phyloP scores from a whole-genome alignment of 1,284 basidiomycete species.

The Singerocomus rubriflavus region DNA sequence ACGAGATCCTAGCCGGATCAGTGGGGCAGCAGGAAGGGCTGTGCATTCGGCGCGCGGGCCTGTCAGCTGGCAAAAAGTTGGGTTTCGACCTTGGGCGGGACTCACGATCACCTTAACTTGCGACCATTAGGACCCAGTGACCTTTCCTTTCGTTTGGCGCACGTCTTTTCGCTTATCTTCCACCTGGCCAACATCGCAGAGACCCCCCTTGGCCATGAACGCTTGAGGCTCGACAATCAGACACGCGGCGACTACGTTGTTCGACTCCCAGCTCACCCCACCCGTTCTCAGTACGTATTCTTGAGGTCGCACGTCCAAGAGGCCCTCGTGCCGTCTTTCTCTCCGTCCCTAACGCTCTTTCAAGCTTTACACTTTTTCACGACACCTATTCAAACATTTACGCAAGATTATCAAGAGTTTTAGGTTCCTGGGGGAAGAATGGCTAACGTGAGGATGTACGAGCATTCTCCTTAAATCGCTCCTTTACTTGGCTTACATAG shows the following conservation, averaged over 20 bases:
- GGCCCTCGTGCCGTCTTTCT: not conserved
- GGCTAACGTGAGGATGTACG: conserved; percentile 33
- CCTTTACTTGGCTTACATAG: conserved; percentile 2
- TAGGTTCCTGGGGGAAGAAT: conserved; percentile 13
- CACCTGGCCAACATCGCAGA: not conserved
- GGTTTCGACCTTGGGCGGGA: not conserved
- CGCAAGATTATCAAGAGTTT: conserved; percentile 7
- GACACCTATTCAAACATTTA: not conserved
- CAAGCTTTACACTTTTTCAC: not conserved
- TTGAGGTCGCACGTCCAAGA: not conserved
- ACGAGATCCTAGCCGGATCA: not conserved
- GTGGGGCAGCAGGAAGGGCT: conserved; percentile 9
- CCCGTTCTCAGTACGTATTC: conserved; percentile 10
- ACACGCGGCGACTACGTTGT: conserved; percentile 18
- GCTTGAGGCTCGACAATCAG: conserved; percentile 10
- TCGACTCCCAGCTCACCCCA: not conserved
- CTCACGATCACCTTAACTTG: not conserved
- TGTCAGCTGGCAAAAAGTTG: conserved; percentile 4
- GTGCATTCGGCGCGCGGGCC: conserved; percentile 11
- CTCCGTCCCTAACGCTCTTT: not conserved
- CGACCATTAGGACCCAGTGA: not conserved
- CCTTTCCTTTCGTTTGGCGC: not conserved
- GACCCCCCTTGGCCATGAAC: conserved; percentile 11
- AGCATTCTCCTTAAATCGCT: not conserved
- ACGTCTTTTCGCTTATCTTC: not conserved